These are phyloP conservation scores for Cladophialophora chaetospira DNA, from an alignment of 2,329 filamentous ascomycete genomes.

Conservation along the genomic window DNA sequence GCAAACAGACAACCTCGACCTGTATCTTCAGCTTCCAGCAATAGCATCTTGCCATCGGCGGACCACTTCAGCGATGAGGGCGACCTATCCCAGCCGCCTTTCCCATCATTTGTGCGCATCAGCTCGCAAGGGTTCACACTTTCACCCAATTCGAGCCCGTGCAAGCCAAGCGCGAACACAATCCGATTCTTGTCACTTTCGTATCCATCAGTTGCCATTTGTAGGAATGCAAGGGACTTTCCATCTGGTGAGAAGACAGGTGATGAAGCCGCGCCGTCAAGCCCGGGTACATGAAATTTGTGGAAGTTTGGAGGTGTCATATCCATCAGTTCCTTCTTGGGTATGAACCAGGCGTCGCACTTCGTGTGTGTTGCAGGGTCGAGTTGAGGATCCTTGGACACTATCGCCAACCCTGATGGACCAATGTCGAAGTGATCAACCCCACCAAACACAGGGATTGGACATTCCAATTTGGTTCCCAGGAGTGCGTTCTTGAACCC, in stretches of 20 bases:
- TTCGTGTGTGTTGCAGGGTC: slow-evolving; percentile 51
- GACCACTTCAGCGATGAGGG: slow-evolving; percentile 46
- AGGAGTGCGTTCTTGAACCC: slow-evolving; percentile 48
- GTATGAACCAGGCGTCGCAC: slow-evolving; percentile 49
- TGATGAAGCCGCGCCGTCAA: slow-evolving; percentile 48
- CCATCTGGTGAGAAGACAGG: slow-evolving; percentile 50
- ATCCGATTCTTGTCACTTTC: slow-evolving; percentile 52
- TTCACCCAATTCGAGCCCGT: slow-evolving; percentile 38
- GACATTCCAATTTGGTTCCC: slow-evolving; percentile 46
- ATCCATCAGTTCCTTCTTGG: slow-evolving; percentile 46
- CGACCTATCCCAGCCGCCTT: slow-evolving; percentile 46
- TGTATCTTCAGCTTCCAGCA: slow-evolving; percentile 46
- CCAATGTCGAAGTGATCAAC: slow-evolving; percentile 51
- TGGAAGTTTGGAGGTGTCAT: slow-evolving; percentile 38
- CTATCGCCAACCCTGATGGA: slow-evolving; percentile 41
- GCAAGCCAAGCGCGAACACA: slow-evolving; percentile 44
- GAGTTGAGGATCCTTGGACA: slow-evolving; percentile 49
- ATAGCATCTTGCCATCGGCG: slow-evolving; percentile 44
- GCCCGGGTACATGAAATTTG: slow-evolving; percentile 36
- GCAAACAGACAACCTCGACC: slow-evolving; percentile 48
- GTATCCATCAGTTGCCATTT: slow-evolving; percentile 49
- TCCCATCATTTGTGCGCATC: slow-evolving; percentile 42
- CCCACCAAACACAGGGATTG: slow-evolving; percentile 52
- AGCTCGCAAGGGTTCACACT: slow-evolving; percentile 25
- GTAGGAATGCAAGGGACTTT: slow-evolving; percentile 46